Percentiles rank a stretch among this genome's conserved stretches.
Evolutionary conservation across 495 filamentous ascomycete genomes (phyloP).

Genomic region (Hypoxylon perforatum): DNA sequence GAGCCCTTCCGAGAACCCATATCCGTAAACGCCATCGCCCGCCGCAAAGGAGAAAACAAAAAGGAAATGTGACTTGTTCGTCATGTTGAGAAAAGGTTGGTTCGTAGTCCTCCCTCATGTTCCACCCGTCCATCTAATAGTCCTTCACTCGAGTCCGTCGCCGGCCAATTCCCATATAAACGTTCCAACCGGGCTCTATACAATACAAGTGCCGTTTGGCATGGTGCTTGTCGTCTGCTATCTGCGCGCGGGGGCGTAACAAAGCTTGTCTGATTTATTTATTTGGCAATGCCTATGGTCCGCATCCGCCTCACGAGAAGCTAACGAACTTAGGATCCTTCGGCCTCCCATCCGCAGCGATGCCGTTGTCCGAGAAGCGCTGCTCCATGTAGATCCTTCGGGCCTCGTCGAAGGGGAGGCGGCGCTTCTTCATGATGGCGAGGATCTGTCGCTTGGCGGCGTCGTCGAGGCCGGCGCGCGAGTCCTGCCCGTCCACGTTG

Average conservation of each 20-base stretch:
- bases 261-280: no score
- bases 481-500: constrained; percentile 83
- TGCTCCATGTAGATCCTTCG: constrained; percentile 84
- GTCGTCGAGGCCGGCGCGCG: constrained; percentile 81
- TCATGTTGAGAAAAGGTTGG: constrained; percentile 24
- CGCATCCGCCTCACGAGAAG: constrained; percentile 70
- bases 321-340: constrained; percentile 95
- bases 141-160: neutral
- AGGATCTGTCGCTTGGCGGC: constrained; percentile 81
- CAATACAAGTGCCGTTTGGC: no score
- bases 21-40: constrained; percentile 31
- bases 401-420: constrained; percentile 90
- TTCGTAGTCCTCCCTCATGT: constrained; percentile 1
- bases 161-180: constrained; percentile 10
- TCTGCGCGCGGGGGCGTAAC: no score
- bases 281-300: neutral
- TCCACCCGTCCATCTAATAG: neutral
- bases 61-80: constrained; percentile 22
- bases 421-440: constrained; percentile 82
- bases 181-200: no score
- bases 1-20: constrained; percentile 5
- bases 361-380: constrained; percentile 84
- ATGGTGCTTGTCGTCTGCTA: no score
- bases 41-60: neutral
- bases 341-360: constrained; percentile 87